Base-by-base conservation (phyloP, 1,139 yeast genomes). In the Maudiozyma humilis region DNA sequence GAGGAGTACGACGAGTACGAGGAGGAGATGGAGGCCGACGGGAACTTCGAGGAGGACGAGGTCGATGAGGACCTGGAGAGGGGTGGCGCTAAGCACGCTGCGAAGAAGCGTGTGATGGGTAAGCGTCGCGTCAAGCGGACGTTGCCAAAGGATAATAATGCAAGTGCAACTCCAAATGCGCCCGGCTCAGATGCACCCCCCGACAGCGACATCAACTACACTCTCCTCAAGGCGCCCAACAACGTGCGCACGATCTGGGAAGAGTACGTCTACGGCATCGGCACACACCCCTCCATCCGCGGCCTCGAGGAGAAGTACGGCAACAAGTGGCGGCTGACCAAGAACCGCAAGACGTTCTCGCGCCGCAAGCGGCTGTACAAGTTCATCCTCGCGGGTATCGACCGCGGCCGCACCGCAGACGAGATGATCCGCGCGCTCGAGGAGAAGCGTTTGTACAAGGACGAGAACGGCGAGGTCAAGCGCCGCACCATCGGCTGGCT, bases 361-460 rank as follows among this genome's bases (percentile, higher is more conserved):
- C 52, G 70, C 43, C 54, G 70, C 32, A 65, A 64, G 44, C 50
- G 66, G 33, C 52, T 66, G 3, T 66, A 66, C 48, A 60, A 62
- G 42, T 62, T 57, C 45, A 64, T 63, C 27, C 48, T 63, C 32
- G 59, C 56, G 39, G 68, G 68, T 13, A 54, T 65, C n/a, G 55
- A 54, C 19, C 51, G 57, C 38, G 65, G 66, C 4, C 55, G 57
- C 45, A 53, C 63, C 3, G 65, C 65, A 13, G 63, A 63, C 8
- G 62, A 62, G 32, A 57, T 62, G 59, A 58, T 64, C 15, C 53
- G 54, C 4, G 46, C 52, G 2, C 47, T 66, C 27, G 69, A 66
- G 45, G 55, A 57, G 17, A 50, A 55, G 40, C 44, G 66, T 29
- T 32, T 55, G 15, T 62, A 61, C 47, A 52, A 51, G 32, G 62